phyloP scores from a whole-genome alignment of 139 green algal species.

The Micromonas commoda region DNA sequence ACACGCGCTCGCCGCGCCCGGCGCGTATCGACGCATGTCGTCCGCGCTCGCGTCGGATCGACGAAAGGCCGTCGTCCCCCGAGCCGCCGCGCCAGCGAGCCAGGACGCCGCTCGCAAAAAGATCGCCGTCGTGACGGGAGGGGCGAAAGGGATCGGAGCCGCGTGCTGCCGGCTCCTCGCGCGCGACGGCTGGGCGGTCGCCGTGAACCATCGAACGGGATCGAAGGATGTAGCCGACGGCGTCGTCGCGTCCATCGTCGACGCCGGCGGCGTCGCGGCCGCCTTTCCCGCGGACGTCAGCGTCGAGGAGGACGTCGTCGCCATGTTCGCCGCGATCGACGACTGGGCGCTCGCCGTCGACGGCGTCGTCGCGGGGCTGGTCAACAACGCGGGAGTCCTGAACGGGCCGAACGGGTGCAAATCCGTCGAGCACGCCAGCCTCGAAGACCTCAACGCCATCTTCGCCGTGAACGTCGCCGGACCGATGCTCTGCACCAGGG shows the following conservation, averaged over 20 bases:
- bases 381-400: slow-evolving; percentile 5
- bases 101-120: neutral
- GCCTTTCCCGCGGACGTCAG: neutral
- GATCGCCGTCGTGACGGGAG: neutral
- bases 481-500: neutral
- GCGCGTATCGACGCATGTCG: no score
- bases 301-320: neutral
- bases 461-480: neutral
- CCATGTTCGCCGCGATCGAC: neutral
- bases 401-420: neutral
- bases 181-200: neutral
- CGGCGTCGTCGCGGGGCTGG: neutral
- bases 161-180: neutral
- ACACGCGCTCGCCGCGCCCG: no score
- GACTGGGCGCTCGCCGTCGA: neutral
- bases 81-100: neutral
- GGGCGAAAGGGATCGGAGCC: neutral
- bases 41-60: no score
- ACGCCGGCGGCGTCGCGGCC: neutral
- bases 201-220: neutral
- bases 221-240: neutral
- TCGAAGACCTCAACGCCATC: neutral
- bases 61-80: no score
- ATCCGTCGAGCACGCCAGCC: neutral
- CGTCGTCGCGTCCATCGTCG: neutral